Conservation (phyloP, 495 filamentous ascomycete species). For the Thermothielavioides terrestris region DNA sequence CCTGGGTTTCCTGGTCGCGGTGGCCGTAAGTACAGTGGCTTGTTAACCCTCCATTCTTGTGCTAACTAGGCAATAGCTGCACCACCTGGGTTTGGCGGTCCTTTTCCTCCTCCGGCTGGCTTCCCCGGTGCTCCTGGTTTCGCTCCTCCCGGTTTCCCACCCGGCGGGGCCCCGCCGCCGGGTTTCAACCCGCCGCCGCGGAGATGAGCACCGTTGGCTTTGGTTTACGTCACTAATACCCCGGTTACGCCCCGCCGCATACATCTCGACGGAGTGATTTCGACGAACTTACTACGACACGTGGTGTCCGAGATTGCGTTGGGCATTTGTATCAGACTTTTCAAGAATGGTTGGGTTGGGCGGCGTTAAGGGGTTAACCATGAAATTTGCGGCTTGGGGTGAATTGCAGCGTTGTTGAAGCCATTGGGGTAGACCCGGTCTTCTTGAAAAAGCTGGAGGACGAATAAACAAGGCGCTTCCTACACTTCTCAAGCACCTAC, state of each 20-base stretch:
- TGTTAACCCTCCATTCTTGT: not conserved
- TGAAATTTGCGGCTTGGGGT: slow-evolving; percentile 11
- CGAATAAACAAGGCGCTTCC: not conserved
- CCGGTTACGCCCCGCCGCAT: slow-evolving; percentile 2
- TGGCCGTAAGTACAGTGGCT: slow-evolving; percentile 52
- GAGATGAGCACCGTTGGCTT: slow-evolving; percentile 41
- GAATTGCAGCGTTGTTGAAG: slow-evolving; percentile 5
- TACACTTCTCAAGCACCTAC: not conserved
- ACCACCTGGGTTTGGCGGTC: slow-evolving; percentile 53
- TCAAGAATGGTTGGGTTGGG: slow-evolving; percentile 16
- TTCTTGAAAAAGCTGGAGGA: not conserved
- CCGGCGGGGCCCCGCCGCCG: slow-evolving; percentile 45
- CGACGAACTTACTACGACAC: slow-evolving; percentile 3
- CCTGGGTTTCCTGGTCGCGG: slow-evolving; percentile 73
- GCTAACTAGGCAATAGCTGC: slow-evolving; percentile 35
- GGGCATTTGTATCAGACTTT: slow-evolving; percentile 12
- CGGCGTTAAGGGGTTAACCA: slow-evolving; percentile 26
- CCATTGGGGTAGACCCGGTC: not conserved
- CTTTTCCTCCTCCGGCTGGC: slow-evolving; percentile 38
- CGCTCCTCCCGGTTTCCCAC: slow-evolving; percentile 42
- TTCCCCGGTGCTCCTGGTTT: slow-evolving; percentile 48
- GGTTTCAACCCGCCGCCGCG: slow-evolving; percentile 61
- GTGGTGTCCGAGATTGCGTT: not conserved
- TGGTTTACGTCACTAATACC: slow-evolving; percentile 16
- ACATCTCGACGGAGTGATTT: not conserved